Conservation (phyloP, 352 stramenopile species). For the Phytophthora cryptogea region DNA sequence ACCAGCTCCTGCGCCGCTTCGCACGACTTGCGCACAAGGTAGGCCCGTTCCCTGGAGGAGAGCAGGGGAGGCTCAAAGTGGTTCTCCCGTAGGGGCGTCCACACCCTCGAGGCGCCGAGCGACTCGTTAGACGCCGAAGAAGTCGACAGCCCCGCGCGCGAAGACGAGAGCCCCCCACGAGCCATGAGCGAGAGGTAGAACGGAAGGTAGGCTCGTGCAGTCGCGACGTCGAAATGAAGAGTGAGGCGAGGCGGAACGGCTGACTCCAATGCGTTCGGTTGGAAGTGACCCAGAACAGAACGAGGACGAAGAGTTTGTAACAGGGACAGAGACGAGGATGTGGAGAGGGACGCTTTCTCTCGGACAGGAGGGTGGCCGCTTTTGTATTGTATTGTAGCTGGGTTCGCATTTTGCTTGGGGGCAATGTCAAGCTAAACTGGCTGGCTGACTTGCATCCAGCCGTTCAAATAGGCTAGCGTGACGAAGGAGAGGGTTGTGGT, state of each 20-base stretch:
- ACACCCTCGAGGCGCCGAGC: constrained; percentile 29
- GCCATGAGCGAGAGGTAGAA: constrained; percentile 24
- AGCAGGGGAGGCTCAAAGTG: constrained; percentile 76
- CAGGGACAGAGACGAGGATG: not conserved
- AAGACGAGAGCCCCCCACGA: constrained; percentile 27
- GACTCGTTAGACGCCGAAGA: constrained; percentile 11
- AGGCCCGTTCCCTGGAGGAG: constrained; percentile 64
- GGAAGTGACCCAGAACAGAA: constrained; percentile 5
- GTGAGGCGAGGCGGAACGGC: constrained; percentile 15
- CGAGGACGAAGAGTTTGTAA: constrained; percentile 4
- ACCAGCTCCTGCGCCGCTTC: constrained; percentile 81
- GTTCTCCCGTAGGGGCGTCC: constrained; percentile 77
- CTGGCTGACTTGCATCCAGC: constrained; percentile 7
- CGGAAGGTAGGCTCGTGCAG: constrained; percentile 6
- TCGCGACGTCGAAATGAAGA: constrained; percentile 30
- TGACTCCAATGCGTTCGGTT: constrained; percentile 23
- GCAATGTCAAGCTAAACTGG: not conserved
- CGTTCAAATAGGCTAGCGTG: constrained; percentile 1
- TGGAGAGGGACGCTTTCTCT: constrained; percentile 2
- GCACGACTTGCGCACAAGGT: constrained; percentile 83
- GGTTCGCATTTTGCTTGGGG: too few species aligned
- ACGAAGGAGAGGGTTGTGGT: constrained; percentile 16
- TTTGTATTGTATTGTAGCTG: too few species aligned
- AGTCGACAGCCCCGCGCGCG: constrained; percentile 11
- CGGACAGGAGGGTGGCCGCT: constrained; percentile 2